Base-by-base conservation (phyloP, 495 filamentous ascomycete genomes). In the Aspergillus bridgeri region DNA sequence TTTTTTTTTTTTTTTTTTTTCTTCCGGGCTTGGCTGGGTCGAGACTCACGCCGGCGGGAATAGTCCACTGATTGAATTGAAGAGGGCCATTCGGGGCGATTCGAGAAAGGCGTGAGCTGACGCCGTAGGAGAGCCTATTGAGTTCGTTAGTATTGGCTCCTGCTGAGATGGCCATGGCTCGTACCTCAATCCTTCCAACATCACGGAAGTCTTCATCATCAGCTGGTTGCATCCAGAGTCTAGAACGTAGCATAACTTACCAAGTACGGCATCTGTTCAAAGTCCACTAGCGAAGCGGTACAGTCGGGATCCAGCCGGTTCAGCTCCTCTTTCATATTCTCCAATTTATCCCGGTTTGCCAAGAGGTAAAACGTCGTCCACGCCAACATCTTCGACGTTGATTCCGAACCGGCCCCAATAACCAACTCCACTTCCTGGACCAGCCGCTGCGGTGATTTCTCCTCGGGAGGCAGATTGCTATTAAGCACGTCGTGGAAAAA, bases 331-430 rank as follows among this genome's bases (percentile, higher is more conserved):
- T 54, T 62, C 5, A 78, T 60, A 18, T 60, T 67, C 5, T 60
- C 19, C 22, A 71, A 53, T 11, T 70, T 73, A 1, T 65, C 57
- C 5, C 68, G 73, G 48, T 77, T 69, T 9, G 57, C 55, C 5
- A 75, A 60, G 5, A 81, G 67, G 58, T 81, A 72, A 59, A 71
- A 82, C 17, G 70, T 65, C 13, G 75, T 64, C 15, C 64, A 59
- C 6, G 68, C 55, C 44, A 78, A 42, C 6, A 75, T 70, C 51
- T 69, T 73, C 5, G 69, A 72, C 0, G 75, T 79, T 4, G 77
- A 82, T 38, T 75, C 72, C 24, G 69, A 70, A 3, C 82, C 82
- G 5, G 81, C 81, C 2, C 65, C 69, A 13, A 82, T 66, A 8
- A 84, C 54, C 0, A 65, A 59, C 29, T 70, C 65, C 3, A 74